Base-by-base conservation (phyloP, 2,329 filamentous ascomycete species). In the Alternaria viburni region DNA sequence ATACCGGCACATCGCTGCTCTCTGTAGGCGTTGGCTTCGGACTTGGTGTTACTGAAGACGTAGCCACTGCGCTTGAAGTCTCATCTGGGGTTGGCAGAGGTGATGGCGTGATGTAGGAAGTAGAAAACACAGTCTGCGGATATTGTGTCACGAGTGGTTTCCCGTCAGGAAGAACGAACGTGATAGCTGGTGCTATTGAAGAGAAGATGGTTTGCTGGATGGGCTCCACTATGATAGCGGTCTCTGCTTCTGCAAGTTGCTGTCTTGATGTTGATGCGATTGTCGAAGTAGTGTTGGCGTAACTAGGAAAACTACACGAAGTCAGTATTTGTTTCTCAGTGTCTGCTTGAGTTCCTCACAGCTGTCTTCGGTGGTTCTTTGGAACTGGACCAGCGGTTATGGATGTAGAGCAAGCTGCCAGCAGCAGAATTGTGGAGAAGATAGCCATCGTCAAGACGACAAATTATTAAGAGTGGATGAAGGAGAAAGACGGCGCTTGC, bases 371-470 rank as follows among this genome's bases (percentile, higher is more conserved):
- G 54, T 72, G 65, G 47, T 68, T 60, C 43, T 60, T 69, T 12
- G 77, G 79, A 44, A 81, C 69, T 23, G 79, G 79, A 12, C 79
- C 77, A 57, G 74, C 75, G 28, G 73, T 69, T 68, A 72, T 68
- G 13, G 63, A 61, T 57, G 68, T 69, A 46, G 65, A 75, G 59
- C 46, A 76, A 52, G 77, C 77, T 78, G 78, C 78, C 76, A 81
- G 77, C 77, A 80, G 77, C 77, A 74, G 70, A 30, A 74, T 15
- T 11, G 56, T 62, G 47, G 49, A 62, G 66, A 71, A 63, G 51
- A 74, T 50, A 66, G 68, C 59, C 76, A 78, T 77, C 62, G 41
- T 68, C 55, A 67, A 72, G 66, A 72, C 57, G 54, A 54, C 7
- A 63, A 28, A 28, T 21, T 59, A 73, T 71, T 67, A 72, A 54